Evolutionary conservation across 495 filamentous ascomycete species (phyloP), one percentile per base, ranked within the genome.

Genomic region (Penicillium antarcticum): DNA sequence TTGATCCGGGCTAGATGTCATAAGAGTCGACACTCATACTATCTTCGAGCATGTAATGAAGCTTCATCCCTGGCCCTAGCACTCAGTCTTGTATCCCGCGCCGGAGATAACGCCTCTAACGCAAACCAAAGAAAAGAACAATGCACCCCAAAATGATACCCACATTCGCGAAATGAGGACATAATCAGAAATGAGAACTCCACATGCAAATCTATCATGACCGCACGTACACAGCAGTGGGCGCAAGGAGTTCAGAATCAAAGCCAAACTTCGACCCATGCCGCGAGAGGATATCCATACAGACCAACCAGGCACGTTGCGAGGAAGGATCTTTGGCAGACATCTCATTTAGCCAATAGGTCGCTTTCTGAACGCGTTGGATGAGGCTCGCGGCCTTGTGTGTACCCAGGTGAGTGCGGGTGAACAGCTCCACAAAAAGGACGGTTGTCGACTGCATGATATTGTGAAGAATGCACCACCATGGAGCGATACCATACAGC

Each of bases 401-500:
- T 3, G 42, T 42, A 62, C 55, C 17, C 61, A 73, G 35, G 67
- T 65, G 53, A 71, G 76, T 49, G 67, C 67, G 23, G 52, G 58
- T 71, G 5, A 75, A 73, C 16, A 82, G 64, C 51, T 85, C 77
- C 6, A 84, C 63, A 53, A 86, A 70, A 6, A 86, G 60, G 18
- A 86, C 66, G 2, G 72, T 77, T 1, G 70, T 67, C 1, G 81
- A 77, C 62, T 85, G 80, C 70, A 83, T 81, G 5, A 87, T 51
- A 45, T 79, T 78, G 57, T 87, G 84, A 10, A 86, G 62, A 9
- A 81, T 60, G 43, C 68, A 74, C 80, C 81, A 87, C 82, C 82
- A 87, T 10, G 80, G 80, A 1, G 69, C 60, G 6, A 72, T 57
- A 9, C 63, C 54, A 43, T 80, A 80, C 1, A 85, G 58, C 51